Base-by-base conservation (phyloP, 306 rosid genomes). In the Acacia confusa region DNA sequence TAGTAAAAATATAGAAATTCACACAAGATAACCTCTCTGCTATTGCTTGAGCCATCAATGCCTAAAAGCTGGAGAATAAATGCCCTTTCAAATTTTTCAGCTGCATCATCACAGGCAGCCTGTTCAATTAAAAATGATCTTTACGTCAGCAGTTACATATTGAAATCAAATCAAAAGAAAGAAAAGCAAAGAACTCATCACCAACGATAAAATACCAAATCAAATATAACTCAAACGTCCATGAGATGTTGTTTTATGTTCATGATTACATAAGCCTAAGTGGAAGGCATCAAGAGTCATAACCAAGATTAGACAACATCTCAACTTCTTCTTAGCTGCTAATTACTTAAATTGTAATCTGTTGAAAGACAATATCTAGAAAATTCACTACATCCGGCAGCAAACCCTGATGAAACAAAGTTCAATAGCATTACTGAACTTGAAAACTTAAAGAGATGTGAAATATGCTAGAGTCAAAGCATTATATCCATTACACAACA, bases 1-100 rank as follows among this genome's bases (percentile, higher is more conserved):
- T 22, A 9, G 30, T 57, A 14, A 22, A 57, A 57, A 57, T 22
- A 57, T 7, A 74, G 60, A 81, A 74, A 41, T 79, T 25, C 78
- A 84, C 79, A 64, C 41, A 77, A 78, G 38, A 85, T 75, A 76
- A 95, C 99, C 99, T 95, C 98, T 85, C 91, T 88, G 84, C 91
- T 85, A 64, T 80, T 83, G 74, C 80, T 82, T 58, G 90, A 83
- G 71, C 79, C 85, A 79, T 92, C 94, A 83, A 88, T 76, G n/a
- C 86, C 86, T 22, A 88, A 75, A 58, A 96, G 90, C 88, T 88
- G 97, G 45, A 96, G 88, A 83, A 94, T 70, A 87, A 96, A 94
- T n/a, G 93, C 93, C 86, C 93, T 92, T 89, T 93, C 99, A 82
- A 71, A 84, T 60, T 89, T 87, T 78, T 88, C 95, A 72, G 90